These are phyloP conservation scores for Gracilariopsis chorda DNA, from an alignment of 23 red algal genomes.

Conservation along the genomic window DNA sequence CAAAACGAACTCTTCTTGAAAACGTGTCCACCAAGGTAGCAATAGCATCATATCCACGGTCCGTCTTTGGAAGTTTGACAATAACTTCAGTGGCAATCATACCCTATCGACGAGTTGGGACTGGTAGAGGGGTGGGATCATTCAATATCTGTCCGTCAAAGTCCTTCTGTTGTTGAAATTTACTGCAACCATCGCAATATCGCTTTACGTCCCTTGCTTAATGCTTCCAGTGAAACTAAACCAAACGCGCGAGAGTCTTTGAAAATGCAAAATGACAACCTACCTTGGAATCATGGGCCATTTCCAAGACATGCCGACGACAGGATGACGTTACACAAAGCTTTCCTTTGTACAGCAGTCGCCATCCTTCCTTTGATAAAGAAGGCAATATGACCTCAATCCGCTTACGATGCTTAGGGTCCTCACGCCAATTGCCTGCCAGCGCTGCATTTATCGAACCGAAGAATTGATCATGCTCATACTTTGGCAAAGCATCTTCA, in stretches of 20 bases:
- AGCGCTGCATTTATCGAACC: background rate
- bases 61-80: background rate
- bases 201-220: background rate
- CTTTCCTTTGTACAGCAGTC: background rate
- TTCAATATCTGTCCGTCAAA: background rate
- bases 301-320: background rate
- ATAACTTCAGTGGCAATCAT: background rate
- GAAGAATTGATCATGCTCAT: background rate
- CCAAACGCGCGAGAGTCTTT: background rate
- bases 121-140: background rate
- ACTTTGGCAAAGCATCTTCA: background rate
- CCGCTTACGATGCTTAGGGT: background rate
- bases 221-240: background rate
- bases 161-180: background rate
- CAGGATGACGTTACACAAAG: background rate
- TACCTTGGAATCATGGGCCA: background rate
- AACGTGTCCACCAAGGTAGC: background rate
- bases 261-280: background rate
- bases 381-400: background rate
- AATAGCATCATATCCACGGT: background rate
- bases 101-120: background rate
- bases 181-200: background rate
- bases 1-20: background rate
- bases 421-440: background rate
- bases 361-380: background rate